Base-by-base conservation (phyloP, 2,329 filamentous ascomycete genomes). In the Penicillium sp. region DNA sequence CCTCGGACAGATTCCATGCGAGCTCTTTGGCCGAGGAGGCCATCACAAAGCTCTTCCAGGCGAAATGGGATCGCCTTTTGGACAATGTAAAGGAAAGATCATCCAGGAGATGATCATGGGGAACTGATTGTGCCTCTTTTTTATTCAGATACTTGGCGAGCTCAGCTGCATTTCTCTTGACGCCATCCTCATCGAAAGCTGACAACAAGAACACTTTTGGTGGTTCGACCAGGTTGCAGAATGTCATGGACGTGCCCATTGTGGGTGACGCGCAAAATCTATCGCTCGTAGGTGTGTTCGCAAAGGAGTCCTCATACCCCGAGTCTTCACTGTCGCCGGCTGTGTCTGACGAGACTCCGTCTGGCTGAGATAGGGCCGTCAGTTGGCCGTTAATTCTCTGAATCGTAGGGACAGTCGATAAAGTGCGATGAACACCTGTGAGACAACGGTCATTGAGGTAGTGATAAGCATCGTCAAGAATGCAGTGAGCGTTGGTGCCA, bases 401-500 rank as follows among this genome's bases (percentile, higher is more conserved):
- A 19, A 8, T n/a, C 10, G 36, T 47, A 0, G 49, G 47, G 11
- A 41, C 50, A 7, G 19, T 31, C 13, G 41, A 25, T 8, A 36
- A 36, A 2, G 58, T 59, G 16, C 43, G 35, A n/a, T 61, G 58
- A 7, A 19, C 12, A 11, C 47, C 49, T 16, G 25, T 10, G 28
- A 59, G 41, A 13, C 31, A 33, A 25, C 49, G 53, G 22, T 54
- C 49, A 4, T 48, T 31, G 2, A 62, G 52, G 16, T 54, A 63
- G 35, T 63, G 54, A 10, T 55, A 56, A 10, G 61, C 62, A 25
- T 67, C 60, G 34, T 70, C 66, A 25, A 71, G 36, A 5, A 71
- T 58, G 27, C 60, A 57, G 41, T 70, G 66, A 0, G 66, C 58
- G 46, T 69, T 69, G 1, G 66, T 58, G 0, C 68, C 68, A 5